Percentiles rank a stretch among this genome's conserved stretches.
These are phyloP conservation scores for Fusarium luffae DNA, from an alignment of 2,329 filamentous ascomycete genomes.

Conservation along the genomic window DNA sequence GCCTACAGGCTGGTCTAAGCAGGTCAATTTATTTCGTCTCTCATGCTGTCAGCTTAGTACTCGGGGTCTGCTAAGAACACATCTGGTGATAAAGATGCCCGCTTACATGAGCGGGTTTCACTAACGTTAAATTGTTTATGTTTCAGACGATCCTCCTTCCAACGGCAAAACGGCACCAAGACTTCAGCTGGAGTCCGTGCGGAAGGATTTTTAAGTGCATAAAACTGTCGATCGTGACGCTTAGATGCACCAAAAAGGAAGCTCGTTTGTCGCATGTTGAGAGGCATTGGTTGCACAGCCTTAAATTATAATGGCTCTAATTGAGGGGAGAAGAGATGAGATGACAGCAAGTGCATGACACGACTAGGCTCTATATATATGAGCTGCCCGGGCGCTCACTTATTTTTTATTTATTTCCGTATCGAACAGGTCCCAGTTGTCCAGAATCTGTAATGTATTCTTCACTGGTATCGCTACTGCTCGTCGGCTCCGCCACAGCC, in stretches of 20 bases:
- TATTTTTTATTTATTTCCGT: no score
- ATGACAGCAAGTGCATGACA: no score
- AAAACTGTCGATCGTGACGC: background rate
- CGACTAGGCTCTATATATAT: background rate
- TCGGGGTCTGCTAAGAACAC: no score
- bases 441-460: background rate
- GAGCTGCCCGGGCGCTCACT: no score
- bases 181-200: background rate
- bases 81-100: no score
- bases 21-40: background rate
- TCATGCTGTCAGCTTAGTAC: background rate
- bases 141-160: background rate
- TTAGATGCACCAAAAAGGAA: background rate
- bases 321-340: background rate
- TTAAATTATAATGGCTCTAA: background rate
- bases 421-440: no score
- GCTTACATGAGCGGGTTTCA: background rate
- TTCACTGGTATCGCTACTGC: background rate
- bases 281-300: background rate
- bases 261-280: background rate
- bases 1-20: background rate
- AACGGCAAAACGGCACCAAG: background rate
- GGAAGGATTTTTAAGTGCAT: background rate
- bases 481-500: conserved; percentile 12
- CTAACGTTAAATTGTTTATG: background rate